These are phyloP conservation scores for Trametopsis cervina DNA, from an alignment of 768 basidiomycete genomes.

Conservation along the genomic window DNA sequence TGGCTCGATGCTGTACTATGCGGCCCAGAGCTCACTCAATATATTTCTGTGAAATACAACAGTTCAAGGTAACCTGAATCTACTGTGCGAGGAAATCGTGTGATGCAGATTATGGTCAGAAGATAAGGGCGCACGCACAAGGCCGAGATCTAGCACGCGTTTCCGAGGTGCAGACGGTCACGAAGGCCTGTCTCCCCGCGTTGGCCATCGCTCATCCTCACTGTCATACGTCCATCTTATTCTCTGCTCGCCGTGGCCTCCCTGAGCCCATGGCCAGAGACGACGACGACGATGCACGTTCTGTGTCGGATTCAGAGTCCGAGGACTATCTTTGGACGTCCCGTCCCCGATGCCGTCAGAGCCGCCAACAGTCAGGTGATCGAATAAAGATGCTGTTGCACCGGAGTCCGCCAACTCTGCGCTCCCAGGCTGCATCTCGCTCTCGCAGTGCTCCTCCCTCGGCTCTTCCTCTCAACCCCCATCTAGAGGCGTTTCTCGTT, in stretches of 20 bases:
- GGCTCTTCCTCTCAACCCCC: slow-evolving; percentile 14
- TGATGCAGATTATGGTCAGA: too few relatives aligned
- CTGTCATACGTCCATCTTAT: too few relatives aligned
- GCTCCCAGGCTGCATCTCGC: slow-evolving; percentile 16
- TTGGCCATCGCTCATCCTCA: not conserved
- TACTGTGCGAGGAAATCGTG: too few relatives aligned
- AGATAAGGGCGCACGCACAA: too few relatives aligned
- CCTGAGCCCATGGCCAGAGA: slow-evolving; percentile 7
- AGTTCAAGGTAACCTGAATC: too few relatives aligned
- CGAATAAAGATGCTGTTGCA: slow-evolving; percentile 6
- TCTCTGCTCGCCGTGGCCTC: too few relatives aligned
- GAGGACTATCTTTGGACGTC: slow-evolving; percentile 22
- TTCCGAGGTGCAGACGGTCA: too few relatives aligned
- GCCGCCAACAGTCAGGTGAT: slow-evolving; percentile 13
- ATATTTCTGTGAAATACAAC: too few relatives aligned
- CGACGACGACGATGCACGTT: slow-evolving; percentile 7
- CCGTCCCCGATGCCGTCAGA: slow-evolving; percentile 13
- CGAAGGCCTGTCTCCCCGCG: too few relatives aligned
- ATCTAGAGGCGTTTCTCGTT: slow-evolving; percentile 9
- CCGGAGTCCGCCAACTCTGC: slow-evolving; percentile 10
- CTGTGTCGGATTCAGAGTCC: slow-evolving; percentile 18
- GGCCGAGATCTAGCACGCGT: too few relatives aligned
- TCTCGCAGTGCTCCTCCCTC: slow-evolving; percentile 26
- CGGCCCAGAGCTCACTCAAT: too few relatives aligned
- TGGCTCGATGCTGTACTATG: too few relatives aligned